Percentiles rank a stretch among this genome's conserved stretches.
Evolutionary conservation across 2,329 filamentous ascomycete genomes (phyloP).

Genomic region (Xylaria sp.): DNA sequence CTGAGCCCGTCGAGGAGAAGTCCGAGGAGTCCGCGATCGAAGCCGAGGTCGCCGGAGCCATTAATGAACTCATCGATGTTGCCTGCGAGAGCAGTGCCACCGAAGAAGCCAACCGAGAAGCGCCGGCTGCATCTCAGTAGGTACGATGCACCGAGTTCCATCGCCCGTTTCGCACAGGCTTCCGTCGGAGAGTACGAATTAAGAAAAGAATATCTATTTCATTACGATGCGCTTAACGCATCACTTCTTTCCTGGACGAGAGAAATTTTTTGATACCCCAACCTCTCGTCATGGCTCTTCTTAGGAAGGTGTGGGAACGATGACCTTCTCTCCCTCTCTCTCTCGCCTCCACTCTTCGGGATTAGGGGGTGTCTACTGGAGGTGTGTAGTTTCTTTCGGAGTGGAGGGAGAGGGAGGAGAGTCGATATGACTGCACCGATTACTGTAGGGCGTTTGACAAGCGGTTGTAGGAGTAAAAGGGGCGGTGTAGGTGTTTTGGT

Average conservation of each 20-base stretch:
- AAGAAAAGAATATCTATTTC: neutral
- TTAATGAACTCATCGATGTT: neutral
- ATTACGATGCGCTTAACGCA: neutral
- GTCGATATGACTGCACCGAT: neutral
- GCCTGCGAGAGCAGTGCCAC: neutral
- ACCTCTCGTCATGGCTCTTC: constrained; percentile 13
- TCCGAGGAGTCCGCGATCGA: constrained; percentile 2
- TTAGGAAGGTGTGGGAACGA: neutral
- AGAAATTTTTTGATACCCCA: constrained; percentile 18
- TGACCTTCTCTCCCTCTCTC: neutral
- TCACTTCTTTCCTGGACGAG: constrained; percentile 7
- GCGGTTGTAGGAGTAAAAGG: constrained; percentile 10
- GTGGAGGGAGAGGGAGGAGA: neutral
- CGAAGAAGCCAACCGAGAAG: constrained; percentile 4
- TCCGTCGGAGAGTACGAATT: constrained; percentile 4
- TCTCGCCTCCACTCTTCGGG: constrained; percentile 2
- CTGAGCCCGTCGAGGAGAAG: constrained; percentile 2
- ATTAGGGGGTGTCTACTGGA: neutral
- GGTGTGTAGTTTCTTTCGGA: neutral
- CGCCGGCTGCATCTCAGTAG: constrained; percentile 10
- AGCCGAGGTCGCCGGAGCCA: neutral
- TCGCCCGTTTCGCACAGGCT: constrained; percentile 6
- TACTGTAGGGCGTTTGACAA: constrained; percentile 1
- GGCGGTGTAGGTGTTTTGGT: neutral
- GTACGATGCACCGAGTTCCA: constrained; percentile 4